Conservation (phyloP, 768 basidiomycete genomes). For the Sarcodon aspratus region DNA sequence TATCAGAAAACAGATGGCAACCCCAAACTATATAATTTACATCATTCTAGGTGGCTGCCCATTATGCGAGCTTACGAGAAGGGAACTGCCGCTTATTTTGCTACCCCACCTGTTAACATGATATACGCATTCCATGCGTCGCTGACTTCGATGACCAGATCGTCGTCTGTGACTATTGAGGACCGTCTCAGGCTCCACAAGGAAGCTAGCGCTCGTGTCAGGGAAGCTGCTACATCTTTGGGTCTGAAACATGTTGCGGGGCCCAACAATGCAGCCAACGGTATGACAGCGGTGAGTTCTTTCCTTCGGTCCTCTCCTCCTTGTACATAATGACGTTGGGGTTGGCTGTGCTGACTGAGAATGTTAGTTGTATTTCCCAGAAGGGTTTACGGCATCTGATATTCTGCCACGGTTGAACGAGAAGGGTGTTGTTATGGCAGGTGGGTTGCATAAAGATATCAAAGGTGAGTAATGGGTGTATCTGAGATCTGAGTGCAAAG, state of each 20-base stretch:
- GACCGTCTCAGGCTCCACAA: conserved; percentile 74
- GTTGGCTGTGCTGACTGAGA: not conserved
- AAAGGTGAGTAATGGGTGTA: conserved; percentile 41
- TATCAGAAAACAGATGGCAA: not conserved
- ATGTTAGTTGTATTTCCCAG: conserved; percentile 68
- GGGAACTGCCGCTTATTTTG: conserved; percentile 80
- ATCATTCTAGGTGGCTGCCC: conserved; percentile 60
- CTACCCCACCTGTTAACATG: conserved; percentile 91
- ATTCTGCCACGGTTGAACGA: conserved; percentile 64
- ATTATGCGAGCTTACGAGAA: conserved; percentile 91
- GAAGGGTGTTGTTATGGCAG: conserved; percentile 73
- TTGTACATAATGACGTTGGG: not conserved
- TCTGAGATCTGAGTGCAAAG: not conserved
- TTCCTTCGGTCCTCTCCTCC: not conserved
- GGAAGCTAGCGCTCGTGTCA: conserved; percentile 56
- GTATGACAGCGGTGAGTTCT: conserved; percentile 77
- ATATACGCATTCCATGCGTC: conserved; percentile 87
- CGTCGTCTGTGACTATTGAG: conserved; percentile 45
- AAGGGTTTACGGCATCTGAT: conserved; percentile 66
- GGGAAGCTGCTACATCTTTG: conserved; percentile 47
- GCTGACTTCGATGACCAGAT: conserved; percentile 57
- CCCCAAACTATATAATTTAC: not conserved
- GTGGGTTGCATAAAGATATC: conserved; percentile 74
- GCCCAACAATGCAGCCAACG: conserved; percentile 66
- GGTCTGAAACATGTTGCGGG: conserved; percentile 63